Evolutionary conservation across 2,329 filamentous ascomycete genomes (phyloP), one percentile per base, ranked within the genome.

Genomic region (Alternaria novae-zelandiae): DNA sequence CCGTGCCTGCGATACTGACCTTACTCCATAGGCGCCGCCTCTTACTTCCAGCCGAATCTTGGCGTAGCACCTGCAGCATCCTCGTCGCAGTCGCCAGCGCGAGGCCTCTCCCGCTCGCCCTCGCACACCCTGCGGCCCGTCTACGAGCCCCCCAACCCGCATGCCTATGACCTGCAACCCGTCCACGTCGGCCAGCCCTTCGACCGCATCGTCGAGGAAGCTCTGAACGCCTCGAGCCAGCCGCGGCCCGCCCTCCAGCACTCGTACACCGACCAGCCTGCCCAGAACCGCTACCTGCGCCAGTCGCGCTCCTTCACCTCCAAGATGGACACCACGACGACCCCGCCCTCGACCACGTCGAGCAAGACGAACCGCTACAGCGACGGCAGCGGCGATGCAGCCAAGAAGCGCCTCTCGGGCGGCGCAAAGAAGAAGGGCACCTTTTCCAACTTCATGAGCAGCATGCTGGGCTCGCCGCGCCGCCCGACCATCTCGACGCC

Each of bases 401-500:
- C 70, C 17, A 72, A 72, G 69, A 75, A 78, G 68, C 68, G 77
- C 23, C 71, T 72, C 55, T 74, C 74, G 26, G 78, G 77, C 65
- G 73, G 72, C 68, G 75, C 72, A 65, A 81, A 80, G 75, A 81
- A 81, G 72, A 81, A 81, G 75, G 74, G 76, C 68, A 74, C 78
- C 68, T 81, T 81, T 57, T 77, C 75, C 21, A 77, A 69, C 73
- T 80, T 81, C 67, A 71, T 81, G 72, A 80, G 74, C 74, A 78
- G 71, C 71, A 74, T 80, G 71, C 72, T 81, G 64, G 78, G 78
- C 69, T 95, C 94, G 36, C 94, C 92, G 57, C 92, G 94, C 81
- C 93, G 94, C 69, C 93, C 96, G 50, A 89, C 95, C 80, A 99
- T 99, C 74, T 98, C 96, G n/a, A 93, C 94, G 41, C 96, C 96